Evolutionary conservation across 2,329 filamentous ascomycete species (phyloP).

Genomic region (Penicillium italicum): DNA sequence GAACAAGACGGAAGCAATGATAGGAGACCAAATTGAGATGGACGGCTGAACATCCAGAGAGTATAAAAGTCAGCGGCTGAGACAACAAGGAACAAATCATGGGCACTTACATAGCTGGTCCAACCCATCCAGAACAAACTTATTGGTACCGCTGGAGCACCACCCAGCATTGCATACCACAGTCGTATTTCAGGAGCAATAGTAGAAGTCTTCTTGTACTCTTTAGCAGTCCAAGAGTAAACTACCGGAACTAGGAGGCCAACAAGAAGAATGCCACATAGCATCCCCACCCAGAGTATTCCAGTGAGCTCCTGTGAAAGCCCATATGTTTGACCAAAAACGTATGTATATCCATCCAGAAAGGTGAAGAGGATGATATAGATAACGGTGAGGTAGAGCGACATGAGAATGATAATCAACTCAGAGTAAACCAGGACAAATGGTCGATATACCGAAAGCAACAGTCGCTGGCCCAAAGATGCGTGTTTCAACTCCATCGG

Average conservation of each 20-base stretch:
- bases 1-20: slow-evolving; percentile 50
- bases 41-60: slow-evolving; percentile 1
- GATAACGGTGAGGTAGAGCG: slow-evolving; percentile 28
- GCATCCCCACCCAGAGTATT: slow-evolving; percentile 48
- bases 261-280: slow-evolving; percentile 35
- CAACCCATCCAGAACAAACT: slow-evolving; percentile 58
- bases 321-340: slow-evolving; percentile 50
- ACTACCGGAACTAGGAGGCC: slow-evolving; percentile 44
- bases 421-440: slow-evolving; percentile 48
- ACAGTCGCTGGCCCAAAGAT: slow-evolving; percentile 37
- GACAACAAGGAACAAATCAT: background rate
- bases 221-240: slow-evolving; percentile 40
- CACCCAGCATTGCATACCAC: slow-evolving; percentile 51
- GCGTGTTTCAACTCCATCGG: slow-evolving; percentile 40
- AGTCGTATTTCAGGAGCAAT: slow-evolving; percentile 48
- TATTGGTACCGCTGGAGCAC: slow-evolving; percentile 49
- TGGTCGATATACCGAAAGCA: slow-evolving; percentile 37
- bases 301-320: slow-evolving; percentile 46
- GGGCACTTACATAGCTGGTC: slow-evolving; percentile 35
- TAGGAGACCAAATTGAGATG: slow-evolving; percentile 50
- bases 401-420: slow-evolving; percentile 28
- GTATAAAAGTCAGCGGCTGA: background rate
- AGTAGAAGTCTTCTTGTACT: background rate
- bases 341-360: slow-evolving; percentile 48
- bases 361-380: slow-evolving; percentile 36